Percentiles rank a stretch among this genome's conserved stretches.
phyloP scores from a whole-genome alignment of 441 rosid genomes.

The Kokia cookei region DNA sequence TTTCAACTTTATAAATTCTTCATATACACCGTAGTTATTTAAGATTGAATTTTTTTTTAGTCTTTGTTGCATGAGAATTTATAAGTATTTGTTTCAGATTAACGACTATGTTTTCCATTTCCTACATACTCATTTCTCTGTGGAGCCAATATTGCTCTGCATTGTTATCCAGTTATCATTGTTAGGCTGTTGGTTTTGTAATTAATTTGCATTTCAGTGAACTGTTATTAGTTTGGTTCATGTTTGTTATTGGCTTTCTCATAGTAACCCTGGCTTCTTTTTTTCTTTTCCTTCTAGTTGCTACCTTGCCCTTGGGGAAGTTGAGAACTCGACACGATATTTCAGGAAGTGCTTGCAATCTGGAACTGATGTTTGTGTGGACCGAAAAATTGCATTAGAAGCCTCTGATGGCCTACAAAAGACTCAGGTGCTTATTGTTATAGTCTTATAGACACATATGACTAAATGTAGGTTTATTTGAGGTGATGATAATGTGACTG shows the following conservation, averaged over 20 bases:
- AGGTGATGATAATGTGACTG: slow-evolving; percentile 11
- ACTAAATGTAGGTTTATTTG: not conserved
- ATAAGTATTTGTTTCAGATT: not conserved
- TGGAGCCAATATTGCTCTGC: not conserved
- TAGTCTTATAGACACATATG: not conserved
- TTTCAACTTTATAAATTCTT: not conserved
- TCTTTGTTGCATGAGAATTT: not conserved
- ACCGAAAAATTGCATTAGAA: slow-evolving; percentile 72
- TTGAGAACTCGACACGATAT: slow-evolving; percentile 64
- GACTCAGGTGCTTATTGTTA: slow-evolving; percentile 57
- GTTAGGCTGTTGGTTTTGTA: not conserved
- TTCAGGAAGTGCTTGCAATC: slow-evolving; percentile 77
- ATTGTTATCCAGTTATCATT: not conserved
- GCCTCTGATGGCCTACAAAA: slow-evolving; percentile 92
- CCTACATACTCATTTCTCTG: not conserved
- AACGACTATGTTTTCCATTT: not conserved
- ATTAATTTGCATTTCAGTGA: not conserved
- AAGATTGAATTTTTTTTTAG: not conserved
- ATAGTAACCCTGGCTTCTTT: slow-evolving; percentile 8
- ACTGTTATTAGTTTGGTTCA: not conserved
- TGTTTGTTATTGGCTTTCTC: not conserved
- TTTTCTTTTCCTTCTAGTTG: slow-evolving; percentile 47
- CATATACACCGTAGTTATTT: not conserved
- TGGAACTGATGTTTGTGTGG: slow-evolving; percentile 66
- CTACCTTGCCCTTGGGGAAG: slow-evolving; percentile 87